Evolutionary conservation across 2,329 filamentous ascomycete species (phyloP), one percentile per base, ranked within the genome.

Genomic region (Neonectria coccinea): DNA sequence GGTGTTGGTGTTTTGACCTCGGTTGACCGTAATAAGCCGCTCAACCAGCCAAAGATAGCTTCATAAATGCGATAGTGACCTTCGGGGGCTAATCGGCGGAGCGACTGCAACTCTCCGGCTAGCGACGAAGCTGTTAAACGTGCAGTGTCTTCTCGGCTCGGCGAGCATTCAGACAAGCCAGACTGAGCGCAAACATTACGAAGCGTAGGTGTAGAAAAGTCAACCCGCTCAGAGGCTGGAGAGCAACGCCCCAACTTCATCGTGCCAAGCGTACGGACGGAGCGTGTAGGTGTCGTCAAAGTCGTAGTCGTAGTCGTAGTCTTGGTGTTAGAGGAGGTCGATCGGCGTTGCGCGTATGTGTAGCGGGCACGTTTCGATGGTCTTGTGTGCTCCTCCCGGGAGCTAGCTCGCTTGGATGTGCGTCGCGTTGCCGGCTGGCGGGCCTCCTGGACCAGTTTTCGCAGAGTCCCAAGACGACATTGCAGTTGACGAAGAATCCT

Each of bases 401-500:
- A 56, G 45, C 36, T 57, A 16, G 45, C 33, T 59, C 75, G 71
- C 59, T 78, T 78, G 20, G 69, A 44, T 29, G 58, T 47, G 29
- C 44, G 57, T 33, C 44, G 41, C 20, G 61, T 50, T 18, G 53
- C 18, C n/a, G 59, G 56, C 11, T 61, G 57, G 14, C 51, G 62
- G 20, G 71, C 66, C 48, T 76, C 66, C 54, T 71, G 42, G 56
- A 72, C 70, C 10, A 81, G 73, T 47, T 77, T 80, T 39, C 79
- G 78, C 6, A 85, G 70, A 2, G 76, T 72, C n/a, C 75, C 69
- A 25, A 85, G 68, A 10, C 83, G 79, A 8, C 80, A 78, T 31
- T 84, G 78, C 0, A 86, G 71, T 36, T 84, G 83, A 3, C 83
- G 81, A 18, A 86, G 77, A 6, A 85, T 71, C 2, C 82, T 78